Evolutionary conservation across 148 eudicot species (phyloP).

Genomic region (Agrostemma githago): DNA sequence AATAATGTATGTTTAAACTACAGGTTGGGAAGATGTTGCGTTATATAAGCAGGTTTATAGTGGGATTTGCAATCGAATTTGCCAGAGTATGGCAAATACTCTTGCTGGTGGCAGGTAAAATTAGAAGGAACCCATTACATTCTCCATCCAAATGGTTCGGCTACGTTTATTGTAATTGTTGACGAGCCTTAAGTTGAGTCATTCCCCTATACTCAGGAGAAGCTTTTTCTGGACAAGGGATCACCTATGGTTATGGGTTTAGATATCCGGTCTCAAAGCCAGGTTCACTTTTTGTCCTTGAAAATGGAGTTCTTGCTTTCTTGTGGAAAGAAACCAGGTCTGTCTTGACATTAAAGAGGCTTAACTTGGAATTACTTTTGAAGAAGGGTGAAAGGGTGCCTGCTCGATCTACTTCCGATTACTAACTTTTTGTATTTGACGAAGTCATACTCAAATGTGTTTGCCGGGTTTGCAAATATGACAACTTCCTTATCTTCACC

Average conservation of each 20-base stretch:
- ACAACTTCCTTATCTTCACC: constrained; percentile 42
- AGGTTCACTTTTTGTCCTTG: no score
- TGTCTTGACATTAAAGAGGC: no score
- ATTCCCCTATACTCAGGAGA: constrained; percentile 62
- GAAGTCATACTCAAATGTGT: constrained; percentile 80
- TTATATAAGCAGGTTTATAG: no score
- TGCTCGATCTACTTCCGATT: constrained; percentile 60
- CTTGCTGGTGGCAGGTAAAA: no score
- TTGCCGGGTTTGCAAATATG: constrained; percentile 52
- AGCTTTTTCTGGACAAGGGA: constrained; percentile 66
- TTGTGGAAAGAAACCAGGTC: no score
- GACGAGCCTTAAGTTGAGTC: constrained; percentile 49
- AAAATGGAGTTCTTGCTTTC: no score
- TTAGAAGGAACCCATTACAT: constrained; percentile 84
- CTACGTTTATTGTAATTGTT: constrained; percentile 69
- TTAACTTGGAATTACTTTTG: constrained; percentile 55
- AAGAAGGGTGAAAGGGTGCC: constrained; percentile 77
- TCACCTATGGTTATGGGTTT: constrained; percentile 82
- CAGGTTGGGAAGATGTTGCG: no score
- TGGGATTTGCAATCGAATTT: no score
- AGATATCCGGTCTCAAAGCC: no score
- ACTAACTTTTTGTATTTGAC: constrained; percentile 76
- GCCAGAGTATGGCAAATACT: no score
- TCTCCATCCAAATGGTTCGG: constrained; percentile 86
- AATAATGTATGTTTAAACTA: no score